Evolutionary conservation across 139 green algal genomes (phyloP).

Genomic region (Volvox africanus): DNA sequence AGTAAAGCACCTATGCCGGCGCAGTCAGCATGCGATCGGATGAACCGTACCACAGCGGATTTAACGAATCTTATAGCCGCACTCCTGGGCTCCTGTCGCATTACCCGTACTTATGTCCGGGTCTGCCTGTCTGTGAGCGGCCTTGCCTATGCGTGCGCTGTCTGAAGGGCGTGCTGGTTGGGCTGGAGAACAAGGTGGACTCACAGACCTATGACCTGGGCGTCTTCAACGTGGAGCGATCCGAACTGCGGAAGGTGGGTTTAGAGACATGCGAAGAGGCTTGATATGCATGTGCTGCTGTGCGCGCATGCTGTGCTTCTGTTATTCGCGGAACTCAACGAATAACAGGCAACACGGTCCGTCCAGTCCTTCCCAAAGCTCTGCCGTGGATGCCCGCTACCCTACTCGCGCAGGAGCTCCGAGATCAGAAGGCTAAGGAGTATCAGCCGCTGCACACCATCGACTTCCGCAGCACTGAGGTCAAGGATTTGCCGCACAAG

Average conservation of each 20-base stretch:
- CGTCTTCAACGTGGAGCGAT: conserved; percentile 36
- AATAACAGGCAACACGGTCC: too few species aligned
- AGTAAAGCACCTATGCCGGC: too few species aligned
- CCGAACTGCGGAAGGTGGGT: conserved; percentile 37
- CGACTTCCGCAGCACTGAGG: conserved; percentile 29
- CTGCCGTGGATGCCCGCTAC: background rate
- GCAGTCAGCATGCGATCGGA: too few species aligned
- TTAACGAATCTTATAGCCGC: too few species aligned
- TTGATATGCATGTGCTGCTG: too few species aligned
- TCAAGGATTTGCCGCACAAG: conserved; percentile 42
- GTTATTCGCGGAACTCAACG: too few species aligned
- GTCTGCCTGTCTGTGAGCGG: background rate
- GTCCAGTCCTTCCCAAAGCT: background rate
- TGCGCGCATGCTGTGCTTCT: too few species aligned
- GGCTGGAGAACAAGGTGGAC: conserved; percentile 38
- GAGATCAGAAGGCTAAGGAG: conserved; percentile 41
- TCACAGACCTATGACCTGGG: conserved; percentile 41
- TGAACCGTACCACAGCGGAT: too few species aligned
- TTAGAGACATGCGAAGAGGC: too few species aligned
- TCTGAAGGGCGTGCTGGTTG: conserved; percentile 12
- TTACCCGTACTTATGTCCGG: too few species aligned
- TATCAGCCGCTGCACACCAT: conserved; percentile 30
- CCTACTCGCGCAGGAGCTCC: conserved; percentile 23
- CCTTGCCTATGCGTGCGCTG: background rate
- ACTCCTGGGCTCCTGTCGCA: too few species aligned